Base-by-base conservation (phyloP, 441 rosid genomes). In the Adansonia gregorii region DNA sequence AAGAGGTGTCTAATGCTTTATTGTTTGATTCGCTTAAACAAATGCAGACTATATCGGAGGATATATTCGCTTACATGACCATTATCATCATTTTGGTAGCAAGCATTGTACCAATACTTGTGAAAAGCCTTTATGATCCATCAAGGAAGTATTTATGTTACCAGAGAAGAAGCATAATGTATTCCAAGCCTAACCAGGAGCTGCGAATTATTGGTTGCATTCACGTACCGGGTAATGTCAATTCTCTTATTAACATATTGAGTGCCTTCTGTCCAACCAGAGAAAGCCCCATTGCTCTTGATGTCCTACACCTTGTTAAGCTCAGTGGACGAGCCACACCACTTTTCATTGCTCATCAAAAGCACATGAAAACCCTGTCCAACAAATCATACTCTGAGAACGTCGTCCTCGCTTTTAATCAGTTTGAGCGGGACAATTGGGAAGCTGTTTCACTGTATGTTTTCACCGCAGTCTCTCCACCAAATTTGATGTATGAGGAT, bases 161-260 rank as follows among this genome's bases (percentile, higher is more conserved):
- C 83, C 72, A 84, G 72, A 79, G 78, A 45, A 80, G 88, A 71
- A 88, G 85, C 78, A 49, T 92, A 10, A 75, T 78, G 80, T 76
- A 58, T 69, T 59, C 75, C 52, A 80, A 74, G 75, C 76, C n/a
- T n/a, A n/a, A n/a, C n/a, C n/a, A n/a, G n/a, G n/a, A 81, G 81
- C 80, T 88, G 8, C 79, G 76, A 52, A 61, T 92, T 31, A 78
- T 92, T 3, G 68, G 88, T 0, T 90, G 94, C 76, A 83, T 94
- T 68, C 88, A 90, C 73, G 79, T 83, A 66, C 86, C 88, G 4
- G 82, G 80, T 10, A 85, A 90, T 65, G 83, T 87, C 10, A 24
- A 67, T 2, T 67, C 83, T 1, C 59, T 84, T 64, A 81, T 82
- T 61, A 83, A 84, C 61, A 76, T 91, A 4, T 65, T 91, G 2